Conservation (phyloP, 2,329 filamentous ascomycete genomes). For the Aspergillus transmontanensis region DNA sequence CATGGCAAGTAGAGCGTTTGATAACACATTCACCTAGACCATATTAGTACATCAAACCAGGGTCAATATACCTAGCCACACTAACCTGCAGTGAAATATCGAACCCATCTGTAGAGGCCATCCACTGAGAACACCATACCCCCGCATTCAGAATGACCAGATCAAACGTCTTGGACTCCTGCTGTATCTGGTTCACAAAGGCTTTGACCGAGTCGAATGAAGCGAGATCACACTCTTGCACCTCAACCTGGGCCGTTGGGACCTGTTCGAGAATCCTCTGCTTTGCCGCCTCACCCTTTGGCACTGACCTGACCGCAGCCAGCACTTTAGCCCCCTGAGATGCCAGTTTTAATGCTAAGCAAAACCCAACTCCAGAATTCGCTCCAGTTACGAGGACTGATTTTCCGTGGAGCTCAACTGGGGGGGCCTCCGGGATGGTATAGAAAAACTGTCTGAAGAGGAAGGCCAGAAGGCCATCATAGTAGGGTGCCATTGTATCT, state of each 20-base stretch:
- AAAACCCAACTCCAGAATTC: background rate
- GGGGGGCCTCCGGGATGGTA: background rate
- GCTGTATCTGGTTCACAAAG: background rate
- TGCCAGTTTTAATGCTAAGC: background rate
- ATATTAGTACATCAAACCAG: background rate
- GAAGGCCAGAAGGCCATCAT: too few relatives aligned
- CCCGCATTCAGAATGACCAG: background rate
- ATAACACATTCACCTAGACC: background rate
- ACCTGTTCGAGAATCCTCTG: background rate
- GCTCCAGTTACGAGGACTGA: background rate
- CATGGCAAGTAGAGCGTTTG: background rate
- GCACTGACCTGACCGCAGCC: background rate
- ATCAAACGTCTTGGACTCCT: background rate
- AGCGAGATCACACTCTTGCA: background rate
- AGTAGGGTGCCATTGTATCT: too few relatives aligned
- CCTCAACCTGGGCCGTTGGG: background rate
- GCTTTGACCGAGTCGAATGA: background rate
- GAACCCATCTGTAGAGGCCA: background rate
- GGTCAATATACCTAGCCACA: background rate
- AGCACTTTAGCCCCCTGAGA: background rate
- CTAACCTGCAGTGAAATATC: background rate
- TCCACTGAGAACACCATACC: background rate
- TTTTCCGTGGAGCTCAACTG: background rate
- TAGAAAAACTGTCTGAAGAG: background rate
- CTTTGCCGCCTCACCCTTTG: background rate